phyloP scores from a whole-genome alignment of 345 rosid species.

The Boechera divaricarpa region DNA sequence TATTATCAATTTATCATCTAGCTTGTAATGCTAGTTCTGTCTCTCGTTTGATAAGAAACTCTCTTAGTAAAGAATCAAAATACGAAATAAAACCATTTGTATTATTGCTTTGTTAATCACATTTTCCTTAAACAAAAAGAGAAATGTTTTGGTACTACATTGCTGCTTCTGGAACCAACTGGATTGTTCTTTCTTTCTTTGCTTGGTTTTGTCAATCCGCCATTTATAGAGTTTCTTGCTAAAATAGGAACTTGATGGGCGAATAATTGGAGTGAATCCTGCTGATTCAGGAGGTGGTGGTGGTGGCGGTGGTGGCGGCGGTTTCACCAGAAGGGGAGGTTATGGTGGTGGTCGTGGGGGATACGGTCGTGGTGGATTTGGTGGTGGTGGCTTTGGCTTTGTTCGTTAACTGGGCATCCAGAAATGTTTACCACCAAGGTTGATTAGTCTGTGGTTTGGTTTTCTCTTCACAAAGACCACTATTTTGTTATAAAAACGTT shows the following conservation, averaged over 20 bases:
- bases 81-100: not conserved
- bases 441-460: constrained; percentile 22
- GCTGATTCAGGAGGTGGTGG: constrained; percentile 45
- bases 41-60: constrained; percentile 7
- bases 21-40: constrained; percentile 15
- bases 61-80: constrained; percentile 5
- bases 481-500: constrained; percentile 23
- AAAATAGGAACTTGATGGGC: constrained; percentile 39
- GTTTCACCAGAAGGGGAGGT: constrained; percentile 42
- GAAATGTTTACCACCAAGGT: not conserved
- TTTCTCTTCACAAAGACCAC: constrained; percentile 20
- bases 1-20: not conserved
- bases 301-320: constrained; percentile 40
- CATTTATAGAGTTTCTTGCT: constrained; percentile 25
- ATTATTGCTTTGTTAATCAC: constrained; percentile 10
- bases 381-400: constrained; percentile 30
- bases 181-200: constrained; percentile 7
- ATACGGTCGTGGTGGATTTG: constrained; percentile 17
- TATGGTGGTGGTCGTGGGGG: constrained; percentile 43
- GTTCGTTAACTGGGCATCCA: constrained; percentile 30
- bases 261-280: constrained; percentile 31
- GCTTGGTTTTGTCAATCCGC: constrained; percentile 20
- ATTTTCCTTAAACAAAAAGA: not conserved
- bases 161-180: constrained; percentile 27
- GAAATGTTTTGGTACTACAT: constrained; percentile 10